These are phyloP conservation scores for Nicotiana attenuata DNA, from an alignment of 257 asterid species.

Conservation along the genomic window DNA sequence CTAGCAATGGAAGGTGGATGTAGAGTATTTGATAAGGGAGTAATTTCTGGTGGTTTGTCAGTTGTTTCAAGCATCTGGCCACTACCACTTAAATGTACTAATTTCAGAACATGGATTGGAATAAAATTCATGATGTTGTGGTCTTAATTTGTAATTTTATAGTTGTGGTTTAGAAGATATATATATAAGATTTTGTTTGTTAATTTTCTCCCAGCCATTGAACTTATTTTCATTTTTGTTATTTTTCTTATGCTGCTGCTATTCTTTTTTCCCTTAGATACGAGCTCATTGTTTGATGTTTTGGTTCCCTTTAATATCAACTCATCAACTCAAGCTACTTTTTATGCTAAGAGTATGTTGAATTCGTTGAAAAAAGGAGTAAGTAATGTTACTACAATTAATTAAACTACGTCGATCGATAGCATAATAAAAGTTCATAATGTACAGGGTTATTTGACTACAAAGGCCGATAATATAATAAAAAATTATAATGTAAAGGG, in stretches of 20 bases:
- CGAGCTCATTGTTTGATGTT: neutral
- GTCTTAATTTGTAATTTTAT: conserved; percentile 12
- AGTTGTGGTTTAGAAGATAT: conserved; percentile 12
- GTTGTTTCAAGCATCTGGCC: neutral
- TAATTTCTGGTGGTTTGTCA: neutral
- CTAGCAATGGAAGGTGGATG: neutral
- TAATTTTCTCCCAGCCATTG: neutral
- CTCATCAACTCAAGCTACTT: neutral
- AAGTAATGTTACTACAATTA: neutral
- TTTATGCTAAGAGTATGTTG: neutral
- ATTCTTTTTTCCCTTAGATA: too few species aligned
- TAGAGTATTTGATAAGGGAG: neutral
- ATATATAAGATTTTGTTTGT: conserved; percentile 2
- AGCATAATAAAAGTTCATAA: neutral
- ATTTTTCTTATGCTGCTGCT: too few species aligned
- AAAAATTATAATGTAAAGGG: neutral
- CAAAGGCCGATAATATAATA: too few species aligned
- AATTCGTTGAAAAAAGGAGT: neutral
- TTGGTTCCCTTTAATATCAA: neutral
- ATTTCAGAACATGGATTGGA: conserved; percentile 13
- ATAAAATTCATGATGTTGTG: conserved; percentile 5
- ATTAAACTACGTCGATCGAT: neutral
- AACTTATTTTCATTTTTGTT: too few species aligned
- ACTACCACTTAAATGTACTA: neutral
- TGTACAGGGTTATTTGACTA: neutral